phyloP scores from a whole-genome alignment of 176 grass and related monocot species.

The Aegilops longissima region DNA sequence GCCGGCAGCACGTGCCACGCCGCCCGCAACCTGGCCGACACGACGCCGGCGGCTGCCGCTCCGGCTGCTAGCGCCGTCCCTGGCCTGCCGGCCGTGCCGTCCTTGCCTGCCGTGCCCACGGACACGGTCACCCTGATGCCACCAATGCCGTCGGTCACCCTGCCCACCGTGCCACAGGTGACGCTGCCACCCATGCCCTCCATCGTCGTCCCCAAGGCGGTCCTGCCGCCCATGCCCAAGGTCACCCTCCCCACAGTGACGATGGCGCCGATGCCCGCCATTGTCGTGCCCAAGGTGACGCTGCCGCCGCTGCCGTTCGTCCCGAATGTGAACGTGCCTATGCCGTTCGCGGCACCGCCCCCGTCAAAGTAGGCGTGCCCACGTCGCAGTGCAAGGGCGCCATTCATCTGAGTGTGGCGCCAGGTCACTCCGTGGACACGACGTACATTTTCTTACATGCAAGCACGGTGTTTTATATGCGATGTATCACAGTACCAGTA shows the following conservation, averaged over 20 bases:
- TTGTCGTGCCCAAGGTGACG: background rate
- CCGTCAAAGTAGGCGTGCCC: background rate
- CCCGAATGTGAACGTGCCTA: conserved; percentile 12
- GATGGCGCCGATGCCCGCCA: background rate
- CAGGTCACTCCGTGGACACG: background rate
- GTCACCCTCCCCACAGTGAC: background rate
- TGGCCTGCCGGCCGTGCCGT: background rate
- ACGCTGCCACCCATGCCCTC: background rate
- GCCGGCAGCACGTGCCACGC: background rate
- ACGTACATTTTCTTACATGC: background rate
- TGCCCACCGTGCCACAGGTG: background rate
- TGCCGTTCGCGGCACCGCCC: conserved; percentile 14
- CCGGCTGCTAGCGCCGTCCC: background rate
- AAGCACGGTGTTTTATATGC: background rate
- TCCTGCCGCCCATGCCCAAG: background rate
- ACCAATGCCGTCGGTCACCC: background rate
- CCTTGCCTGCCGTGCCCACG: background rate
- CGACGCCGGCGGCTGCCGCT: background rate
- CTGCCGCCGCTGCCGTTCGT: conserved; percentile 12
- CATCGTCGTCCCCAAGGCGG: background rate
- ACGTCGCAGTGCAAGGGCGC: background rate
- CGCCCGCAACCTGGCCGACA: conserved; percentile 1
- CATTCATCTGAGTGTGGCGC: background rate
- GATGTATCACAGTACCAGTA: background rate
- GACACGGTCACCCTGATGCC: background rate